Evolutionary conservation across 2,329 filamentous ascomycete species (phyloP).

Genomic region (Hawksworthiomyces lignivorus): DNA sequence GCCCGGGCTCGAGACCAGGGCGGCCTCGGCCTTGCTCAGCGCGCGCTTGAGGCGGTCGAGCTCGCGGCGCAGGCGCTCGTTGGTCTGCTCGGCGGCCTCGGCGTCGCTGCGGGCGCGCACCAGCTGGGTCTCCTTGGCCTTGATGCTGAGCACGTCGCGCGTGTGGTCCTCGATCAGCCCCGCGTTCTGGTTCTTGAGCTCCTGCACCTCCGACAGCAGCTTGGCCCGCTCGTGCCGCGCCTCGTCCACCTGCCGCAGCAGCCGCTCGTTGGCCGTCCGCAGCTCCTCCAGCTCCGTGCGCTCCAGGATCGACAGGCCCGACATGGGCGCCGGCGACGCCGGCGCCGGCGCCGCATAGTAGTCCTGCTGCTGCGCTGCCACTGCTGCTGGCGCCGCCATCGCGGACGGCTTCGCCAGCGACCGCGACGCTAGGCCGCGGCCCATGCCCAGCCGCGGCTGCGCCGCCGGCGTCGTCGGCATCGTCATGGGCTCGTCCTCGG

Average conservation of each 20-base stretch:
- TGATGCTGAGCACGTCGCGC: constrained; percentile 88
- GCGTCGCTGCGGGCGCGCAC: constrained; percentile 86
- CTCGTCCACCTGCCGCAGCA: constrained; percentile 70
- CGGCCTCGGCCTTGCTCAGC: constrained; percentile 52
- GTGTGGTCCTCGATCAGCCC: constrained; percentile 96
- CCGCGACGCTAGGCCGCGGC: constrained; percentile 75
- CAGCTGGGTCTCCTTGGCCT: constrained; percentile 95
- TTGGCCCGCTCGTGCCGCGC: constrained; percentile 73
- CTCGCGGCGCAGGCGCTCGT: constrained; percentile 77
- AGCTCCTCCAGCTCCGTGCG: constrained; percentile 89
- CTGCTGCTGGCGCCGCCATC: constrained; percentile 40
- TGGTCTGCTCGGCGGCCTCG: constrained; percentile 78
- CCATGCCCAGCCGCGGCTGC: constrained; percentile 58
- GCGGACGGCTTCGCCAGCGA: constrained; percentile 70
- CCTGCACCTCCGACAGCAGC: constrained; percentile 78
- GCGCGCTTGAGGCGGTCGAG: constrained; percentile 91
- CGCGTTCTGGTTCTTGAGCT: constrained; percentile 94
- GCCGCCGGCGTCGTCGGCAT: constrained; percentile 43
- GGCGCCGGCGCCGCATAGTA: constrained; percentile 42
- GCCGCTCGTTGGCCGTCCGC: constrained; percentile 70
- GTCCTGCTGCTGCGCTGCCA: constrained; percentile 47
- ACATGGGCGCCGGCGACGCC: constrained; percentile 50
- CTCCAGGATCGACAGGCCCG: constrained; percentile 69
- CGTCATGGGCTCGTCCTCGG: constrained; percentile 48
- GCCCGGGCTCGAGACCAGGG: neutral